Evolutionary conservation across 441 rosid species (phyloP).

Genomic region (Geranium incanum): DNA sequence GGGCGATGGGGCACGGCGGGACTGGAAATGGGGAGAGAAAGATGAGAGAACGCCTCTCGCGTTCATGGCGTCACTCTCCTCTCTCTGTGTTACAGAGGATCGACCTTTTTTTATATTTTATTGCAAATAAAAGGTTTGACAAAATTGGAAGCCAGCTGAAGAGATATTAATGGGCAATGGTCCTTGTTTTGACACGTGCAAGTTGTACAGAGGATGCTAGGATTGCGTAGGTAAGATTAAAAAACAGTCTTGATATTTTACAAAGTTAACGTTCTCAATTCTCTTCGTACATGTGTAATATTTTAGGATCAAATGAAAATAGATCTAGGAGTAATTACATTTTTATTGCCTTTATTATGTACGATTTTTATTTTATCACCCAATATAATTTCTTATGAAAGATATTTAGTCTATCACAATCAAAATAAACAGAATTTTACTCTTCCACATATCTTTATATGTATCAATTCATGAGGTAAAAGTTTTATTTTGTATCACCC

Average conservation of each 20-base stretch:
- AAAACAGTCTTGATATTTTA: not conserved
- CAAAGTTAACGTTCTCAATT: too few species aligned
- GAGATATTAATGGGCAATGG: conserved; percentile 46
- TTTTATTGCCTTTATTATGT: too few species aligned
- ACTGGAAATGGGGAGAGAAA: conserved; percentile 32
- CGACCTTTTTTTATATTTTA: not conserved
- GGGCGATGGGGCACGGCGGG: conserved; percentile 17
- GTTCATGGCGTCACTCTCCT: conserved; percentile 51
- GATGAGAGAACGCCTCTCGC: conserved; percentile 51
- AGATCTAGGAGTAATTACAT: too few species aligned
- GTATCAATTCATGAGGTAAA: too few species aligned
- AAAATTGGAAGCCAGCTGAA: not conserved
- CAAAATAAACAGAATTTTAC: too few species aligned
- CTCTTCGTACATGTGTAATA: too few species aligned
- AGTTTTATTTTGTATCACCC: too few species aligned
- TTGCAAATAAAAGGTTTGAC: not conserved
- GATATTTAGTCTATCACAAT: too few species aligned
- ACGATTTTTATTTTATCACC: too few species aligned
- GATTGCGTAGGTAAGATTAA: conserved; percentile 12
- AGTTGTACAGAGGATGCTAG: conserved; percentile 15
- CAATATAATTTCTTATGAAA: too few species aligned
- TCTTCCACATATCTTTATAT: too few species aligned
- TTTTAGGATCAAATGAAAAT: too few species aligned
- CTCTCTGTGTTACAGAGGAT: not conserved
- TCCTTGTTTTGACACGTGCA: conserved; percentile 43